Base-by-base conservation (phyloP, 2,329 filamentous ascomycete species). In the Fusarium fujikuroi region DNA sequence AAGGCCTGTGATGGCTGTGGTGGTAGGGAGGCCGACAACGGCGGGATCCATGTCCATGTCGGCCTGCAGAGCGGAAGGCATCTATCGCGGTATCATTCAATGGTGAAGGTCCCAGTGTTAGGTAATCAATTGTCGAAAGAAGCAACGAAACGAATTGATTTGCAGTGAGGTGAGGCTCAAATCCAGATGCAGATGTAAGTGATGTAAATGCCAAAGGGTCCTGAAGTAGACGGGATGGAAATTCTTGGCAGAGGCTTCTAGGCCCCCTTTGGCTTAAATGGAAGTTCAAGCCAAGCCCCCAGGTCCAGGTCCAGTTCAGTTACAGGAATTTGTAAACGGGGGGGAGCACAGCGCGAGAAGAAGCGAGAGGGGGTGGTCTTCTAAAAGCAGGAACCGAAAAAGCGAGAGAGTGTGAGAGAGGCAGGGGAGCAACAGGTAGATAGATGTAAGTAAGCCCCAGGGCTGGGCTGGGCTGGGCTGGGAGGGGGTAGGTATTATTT, bases 1-100 rank as follows among this genome's bases (percentile, higher is more conserved):
- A 60, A 83, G 79, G 76, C 81, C 81, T 46, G 79, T 76, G 65
- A 82, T 80, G 79, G 81, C 81, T 18, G 80, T 79, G n/a, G 79
- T 78, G 56, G 81, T 80, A 52, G 80, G 78, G 54, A 83, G 77
- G 63, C 76, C 72, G 67, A 75, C 74, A 49, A 68, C 69, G 69
- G 66, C 39, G 57, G 58, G 56, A 59, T 75, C 72, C 65, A 73
- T 75, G 72, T 73, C 72, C 65, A 73, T 70, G 72, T 73, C 63
- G 69, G 72, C 72, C 69, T 73, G 72, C 69, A 75, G 69, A 61
- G 49, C 60, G 43, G 72, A 74, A 74, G 68, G 72, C 72, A 75
- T 74, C 50, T 74, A 75, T 59, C 43, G 53, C 40, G 61, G 42
- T 61, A 60, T 66, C 69, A 73, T 73, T 49, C 63, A 66, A 60